Evolutionary conservation across 2,329 filamentous ascomycete genomes (phyloP).

Genomic region (Pseudocercospora vitis): DNA sequence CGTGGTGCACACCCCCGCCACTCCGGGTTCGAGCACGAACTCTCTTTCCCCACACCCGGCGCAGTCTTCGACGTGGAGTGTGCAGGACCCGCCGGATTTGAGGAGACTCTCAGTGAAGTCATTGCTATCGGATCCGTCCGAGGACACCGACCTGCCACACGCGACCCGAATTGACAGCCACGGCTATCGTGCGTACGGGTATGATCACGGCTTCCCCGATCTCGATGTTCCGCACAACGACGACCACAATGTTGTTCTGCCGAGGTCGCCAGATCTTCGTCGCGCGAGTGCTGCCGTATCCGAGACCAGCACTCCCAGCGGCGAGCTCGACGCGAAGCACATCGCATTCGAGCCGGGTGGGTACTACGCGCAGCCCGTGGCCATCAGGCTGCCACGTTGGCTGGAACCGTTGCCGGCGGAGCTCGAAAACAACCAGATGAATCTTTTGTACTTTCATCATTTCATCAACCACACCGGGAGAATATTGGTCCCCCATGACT

Average conservation of each 20-base stretch:
- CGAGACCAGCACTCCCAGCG: conserved; percentile 31
- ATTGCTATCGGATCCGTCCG: conserved; percentile 57
- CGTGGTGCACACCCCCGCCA: conserved; percentile 45
- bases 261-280: conserved; percentile 35
- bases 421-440: conserved; percentile 73
- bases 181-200: conserved; percentile 58
- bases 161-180: conserved; percentile 21
- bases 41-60: conserved; percentile 32
- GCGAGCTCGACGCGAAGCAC: conserved; percentile 36
- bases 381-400: conserved; percentile 61
- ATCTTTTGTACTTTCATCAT: conserved; percentile 71
- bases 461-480: conserved; percentile 79
- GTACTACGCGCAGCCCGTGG: conserved; percentile 70
- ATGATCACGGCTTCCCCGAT: conserved; percentile 70
- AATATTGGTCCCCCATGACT: conserved; percentile 63
- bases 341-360: conserved; percentile 59
- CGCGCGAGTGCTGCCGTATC: conserved; percentile 35
- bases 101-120: conserved; percentile 65
- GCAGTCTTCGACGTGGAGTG: conserved; percentile 17
- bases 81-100: conserved; percentile 45
- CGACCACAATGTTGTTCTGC: conserved; percentile 63
- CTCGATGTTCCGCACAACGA: conserved; percentile 70
- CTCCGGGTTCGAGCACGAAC: conserved; percentile 41
- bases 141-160: conserved; percentile 29
- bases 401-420: conserved; percentile 58